Base-by-base conservation (phyloP, 257 asterid species). In the Galeopsis tetrahit region DNA sequence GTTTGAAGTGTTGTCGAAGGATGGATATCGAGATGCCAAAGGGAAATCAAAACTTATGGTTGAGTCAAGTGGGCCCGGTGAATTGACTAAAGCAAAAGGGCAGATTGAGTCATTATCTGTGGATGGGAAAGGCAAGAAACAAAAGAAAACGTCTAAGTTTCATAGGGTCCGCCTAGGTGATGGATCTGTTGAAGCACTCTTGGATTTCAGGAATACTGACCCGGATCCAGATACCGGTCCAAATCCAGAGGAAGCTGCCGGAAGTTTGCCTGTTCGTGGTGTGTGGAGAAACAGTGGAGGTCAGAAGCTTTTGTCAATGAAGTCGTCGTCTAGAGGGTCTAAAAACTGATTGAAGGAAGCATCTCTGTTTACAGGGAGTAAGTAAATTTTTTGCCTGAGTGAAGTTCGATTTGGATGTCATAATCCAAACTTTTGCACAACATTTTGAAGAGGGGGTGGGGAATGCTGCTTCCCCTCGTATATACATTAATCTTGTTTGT, bases 211-310 rank as follows among this genome's bases (percentile, higher is more conserved):
- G 68, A 81, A 75, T 71, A 38, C 77, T 9, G 84, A 82, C 59
- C 77, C 78, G 28, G 95, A 86, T 68, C 85, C 89, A 14, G 96
- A 88, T 65, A 76, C 88, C 2, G 90, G 78, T 28, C 83, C 80
- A 7, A 77, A 83, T 60, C 46, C 10, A 58, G 74, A 71, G 28
- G 88, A 76, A 35, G 64, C 69, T 40, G 64, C 78, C 75, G 95
- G 73, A 72, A 81, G 85, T 56, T 55, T 85, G 73, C 86, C 96
- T n/a, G 87, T 71, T 34, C 94, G 84, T 10, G 94, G 98, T 31
- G 96, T 82, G 72, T 92, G 99, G 99, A 84, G 82, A 75, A 88
- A 82, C 52, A 89, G 93, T 36, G 98, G 99, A n/a, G 98, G 96
- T 60, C 96, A 90, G 77, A 90, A 80, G 84, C 91, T 95, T 59